These are phyloP conservation scores for Talaromyces ruber DNA, from an alignment of 495 filamentous ascomycete species.

Conservation along the genomic window DNA sequence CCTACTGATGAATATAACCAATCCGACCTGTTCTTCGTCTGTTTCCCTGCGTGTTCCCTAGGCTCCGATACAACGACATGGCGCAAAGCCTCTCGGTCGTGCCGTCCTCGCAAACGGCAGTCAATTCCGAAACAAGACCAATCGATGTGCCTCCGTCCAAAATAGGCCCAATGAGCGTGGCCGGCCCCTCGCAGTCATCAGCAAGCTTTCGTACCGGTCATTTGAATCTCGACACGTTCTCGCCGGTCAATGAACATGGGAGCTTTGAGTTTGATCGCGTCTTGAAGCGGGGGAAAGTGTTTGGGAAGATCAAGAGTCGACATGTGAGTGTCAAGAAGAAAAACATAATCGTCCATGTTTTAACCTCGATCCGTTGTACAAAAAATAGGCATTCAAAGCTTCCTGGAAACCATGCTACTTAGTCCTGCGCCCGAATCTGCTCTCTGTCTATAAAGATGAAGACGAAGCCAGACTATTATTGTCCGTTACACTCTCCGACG, in stretches of 20 bases:
- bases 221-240: slow-evolving; percentile 53
- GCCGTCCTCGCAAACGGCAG: background rate
- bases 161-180: background rate
- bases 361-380: background rate
- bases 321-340: slow-evolving; percentile 52
- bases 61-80: background rate
- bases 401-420: slow-evolving; percentile 85
- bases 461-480: slow-evolving; percentile 82
- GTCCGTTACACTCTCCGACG: slow-evolving; percentile 78
- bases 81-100: slow-evolving; percentile 2
- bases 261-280: slow-evolving; percentile 93
- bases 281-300: slow-evolving; percentile 75
- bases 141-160: background rate
- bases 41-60: background rate
- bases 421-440: slow-evolving; percentile 84
- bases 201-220: slow-evolving; percentile 34
- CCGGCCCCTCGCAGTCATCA: slow-evolving; percentile 4
- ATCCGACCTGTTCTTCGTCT: background rate
- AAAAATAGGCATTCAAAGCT: slow-evolving; percentile 25
- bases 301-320: slow-evolving; percentile 85
- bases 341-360: too few species aligned
- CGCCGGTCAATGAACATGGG: slow-evolving; percentile 88
- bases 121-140: slow-evolving; percentile 2
- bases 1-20: background rate
- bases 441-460: slow-evolving; percentile 91